phyloP scores from a whole-genome alignment of 192 early-diverging fungal species.

The Lobosporangium transversale region DNA sequence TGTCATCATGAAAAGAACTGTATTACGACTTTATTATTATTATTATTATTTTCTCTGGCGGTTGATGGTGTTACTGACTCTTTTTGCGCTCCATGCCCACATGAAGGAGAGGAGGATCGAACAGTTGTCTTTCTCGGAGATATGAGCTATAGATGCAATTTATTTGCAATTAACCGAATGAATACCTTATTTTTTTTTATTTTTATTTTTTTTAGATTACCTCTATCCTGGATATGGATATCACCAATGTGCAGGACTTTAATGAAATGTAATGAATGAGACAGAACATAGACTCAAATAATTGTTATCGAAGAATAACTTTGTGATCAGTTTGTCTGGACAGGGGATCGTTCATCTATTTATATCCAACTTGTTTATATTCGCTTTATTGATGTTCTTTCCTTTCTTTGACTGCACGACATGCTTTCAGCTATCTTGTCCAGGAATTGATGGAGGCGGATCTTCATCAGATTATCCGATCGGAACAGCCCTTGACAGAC shows the following conservation, averaged over 20 bases:
- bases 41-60: too few species aligned
- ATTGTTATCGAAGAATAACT: too few species aligned
- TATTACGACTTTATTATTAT: too few species aligned
- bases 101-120: too few species aligned
- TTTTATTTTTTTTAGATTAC: conserved; percentile 70
- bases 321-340: too few species aligned
- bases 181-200: not conserved
- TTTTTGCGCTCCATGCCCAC: too few species aligned
- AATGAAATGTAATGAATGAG: conserved; percentile 85
- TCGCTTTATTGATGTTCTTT: conserved; percentile 10
- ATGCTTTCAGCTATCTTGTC: conserved; percentile 75
- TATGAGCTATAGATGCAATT: conserved; percentile 2
- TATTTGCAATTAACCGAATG: not conserved
- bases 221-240: conserved; percentile 88
- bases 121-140: not conserved
- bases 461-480: conserved; percentile 96
- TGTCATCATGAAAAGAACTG: too few species aligned
- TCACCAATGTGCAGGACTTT: conserved; percentile 85
- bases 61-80: not conserved
- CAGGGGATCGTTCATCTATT: too few species aligned
- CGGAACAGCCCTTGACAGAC: conserved; percentile 91
- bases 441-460: conserved; percentile 99
- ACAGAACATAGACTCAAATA: too few species aligned
- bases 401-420: not conserved
- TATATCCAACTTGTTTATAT: too few species aligned